A percentile compares a stretch with the other conserved stretches of the same genome.
These are phyloP conservation scores for Geosmithia morbida DNA, from an alignment of 2,329 filamentous ascomycete species.

Conservation along the genomic window DNA sequence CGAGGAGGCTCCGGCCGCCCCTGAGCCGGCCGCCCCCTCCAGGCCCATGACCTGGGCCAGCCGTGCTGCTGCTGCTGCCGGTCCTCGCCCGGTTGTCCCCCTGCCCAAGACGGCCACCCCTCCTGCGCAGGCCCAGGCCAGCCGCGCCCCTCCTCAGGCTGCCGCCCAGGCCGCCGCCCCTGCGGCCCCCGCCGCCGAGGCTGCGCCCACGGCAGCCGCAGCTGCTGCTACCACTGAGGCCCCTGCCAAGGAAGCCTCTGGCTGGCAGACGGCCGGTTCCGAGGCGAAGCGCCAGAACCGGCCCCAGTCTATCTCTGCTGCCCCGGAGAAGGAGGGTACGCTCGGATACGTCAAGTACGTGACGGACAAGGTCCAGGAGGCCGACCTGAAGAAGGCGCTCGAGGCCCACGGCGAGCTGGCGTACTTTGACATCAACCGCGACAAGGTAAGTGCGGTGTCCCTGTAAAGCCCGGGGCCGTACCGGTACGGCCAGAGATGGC, in stretches of 20 bases:
- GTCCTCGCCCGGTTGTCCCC: conserved; percentile 37
- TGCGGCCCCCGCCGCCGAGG: conserved; percentile 22
- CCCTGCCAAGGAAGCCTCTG: conserved; percentile 33
- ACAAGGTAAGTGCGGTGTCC: conserved; percentile 54
- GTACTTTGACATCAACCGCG: conserved; percentile 65
- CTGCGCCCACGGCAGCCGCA: conserved; percentile 17
- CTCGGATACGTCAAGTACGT: conserved; percentile 95
- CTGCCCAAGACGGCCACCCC: conserved; percentile 42
- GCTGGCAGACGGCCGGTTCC: conserved; percentile 77
- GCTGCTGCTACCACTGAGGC: conserved; percentile 23
- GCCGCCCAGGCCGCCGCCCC: conserved; percentile 30
- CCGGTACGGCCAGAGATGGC: no score
- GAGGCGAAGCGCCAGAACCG: conserved; percentile 77
- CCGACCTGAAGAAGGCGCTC: conserved; percentile 56
- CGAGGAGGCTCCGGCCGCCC: conserved; percentile 29
- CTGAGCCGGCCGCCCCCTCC: conserved; percentile 27
- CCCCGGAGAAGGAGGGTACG: conserved; percentile 58
- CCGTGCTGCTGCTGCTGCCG: conserved; percentile 44
- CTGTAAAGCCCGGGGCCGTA: no score
- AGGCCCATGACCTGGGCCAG: conserved; percentile 68
- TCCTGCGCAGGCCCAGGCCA: conserved; percentile 30
- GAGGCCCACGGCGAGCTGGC: conserved; percentile 56
- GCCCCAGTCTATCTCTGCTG: conserved; percentile 46
- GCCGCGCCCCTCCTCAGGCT: conserved; percentile 30
- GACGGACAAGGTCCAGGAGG: conserved; percentile 69